Percentiles rank a stretch among this genome's conserved stretches.
Evolutionary conservation across 495 filamentous ascomycete genomes (phyloP).

Genomic region (Talaromyces stipitatus): DNA sequence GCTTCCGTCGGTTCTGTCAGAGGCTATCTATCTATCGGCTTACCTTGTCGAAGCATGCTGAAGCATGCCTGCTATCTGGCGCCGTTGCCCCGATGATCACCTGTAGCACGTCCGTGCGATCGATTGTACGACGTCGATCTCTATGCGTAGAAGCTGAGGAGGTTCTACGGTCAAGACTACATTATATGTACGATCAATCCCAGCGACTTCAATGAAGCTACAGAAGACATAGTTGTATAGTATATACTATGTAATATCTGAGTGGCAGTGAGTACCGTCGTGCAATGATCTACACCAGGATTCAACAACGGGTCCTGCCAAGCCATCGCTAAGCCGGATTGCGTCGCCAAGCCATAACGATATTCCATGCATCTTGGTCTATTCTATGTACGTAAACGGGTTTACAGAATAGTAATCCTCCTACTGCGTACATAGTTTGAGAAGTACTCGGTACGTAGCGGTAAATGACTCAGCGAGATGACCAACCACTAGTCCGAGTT

Average conservation of each 20-base stretch:
- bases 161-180: too few species aligned
- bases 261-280: neutral
- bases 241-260: neutral
- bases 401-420: too few species aligned
- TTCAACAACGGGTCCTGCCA: constrained; percentile 1
- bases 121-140: neutral
- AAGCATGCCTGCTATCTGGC: too few species aligned
- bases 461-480: neutral
- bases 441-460: too few species aligned
- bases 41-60: too few species aligned
- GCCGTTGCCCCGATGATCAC: neutral
- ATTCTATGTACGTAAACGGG: too few species aligned
- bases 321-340: neutral
- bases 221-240: too few species aligned
- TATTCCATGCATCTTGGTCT: neutral
- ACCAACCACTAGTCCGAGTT: neutral
- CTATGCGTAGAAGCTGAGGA: too few species aligned
- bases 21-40: neutral
- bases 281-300: constrained; percentile 2
- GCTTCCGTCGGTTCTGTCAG: neutral
- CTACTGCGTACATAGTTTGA: neutral
- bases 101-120: neutral
- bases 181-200: too few species aligned
- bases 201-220: too few species aligned
- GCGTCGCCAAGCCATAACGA: neutral